Percentiles rank a stretch among this genome's conserved stretches.
Conservation (phyloP, 306 rosid genomes). For the Crataegus laevigata region DNA sequence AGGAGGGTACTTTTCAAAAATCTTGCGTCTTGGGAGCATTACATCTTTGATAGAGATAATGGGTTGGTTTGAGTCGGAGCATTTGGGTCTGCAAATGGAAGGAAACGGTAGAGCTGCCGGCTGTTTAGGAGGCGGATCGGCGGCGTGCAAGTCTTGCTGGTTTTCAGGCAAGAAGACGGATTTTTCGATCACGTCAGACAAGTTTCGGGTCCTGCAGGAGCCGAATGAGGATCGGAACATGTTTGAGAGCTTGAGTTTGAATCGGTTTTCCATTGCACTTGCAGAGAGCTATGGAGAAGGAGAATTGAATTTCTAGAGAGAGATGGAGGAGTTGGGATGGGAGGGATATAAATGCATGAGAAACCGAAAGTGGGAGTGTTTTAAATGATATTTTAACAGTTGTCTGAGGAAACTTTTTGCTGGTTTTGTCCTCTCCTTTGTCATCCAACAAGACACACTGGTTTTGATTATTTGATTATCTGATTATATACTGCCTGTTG, state of each 20-base stretch:
- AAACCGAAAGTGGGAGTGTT: slow-evolving; percentile 18
- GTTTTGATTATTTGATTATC: neutral
- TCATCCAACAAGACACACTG: neutral
- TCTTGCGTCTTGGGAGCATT: slow-evolving; percentile 37
- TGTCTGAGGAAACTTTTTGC: slow-evolving; percentile 23
- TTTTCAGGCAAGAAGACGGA: slow-evolving; percentile 38
- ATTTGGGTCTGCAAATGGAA: slow-evolving; percentile 38
- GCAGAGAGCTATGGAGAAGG: slow-evolving; percentile 1
- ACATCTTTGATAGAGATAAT: slow-evolving; percentile 29
- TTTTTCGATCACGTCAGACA: slow-evolving; percentile 56
- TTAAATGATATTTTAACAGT: slow-evolving; percentile 12
- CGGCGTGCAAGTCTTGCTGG: neutral
- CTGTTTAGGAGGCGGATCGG: neutral
- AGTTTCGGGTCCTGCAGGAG: slow-evolving; percentile 61
- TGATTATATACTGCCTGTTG: neutral
- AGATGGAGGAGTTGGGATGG: neutral
- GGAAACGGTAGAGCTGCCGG: slow-evolving; percentile 27
- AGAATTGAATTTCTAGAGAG: neutral
- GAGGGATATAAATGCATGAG: slow-evolving; percentile 39
- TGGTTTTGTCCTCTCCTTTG: slow-evolving; percentile 31
- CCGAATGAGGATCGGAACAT: slow-evolving; percentile 76
- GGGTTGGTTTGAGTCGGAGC: slow-evolving; percentile 11
- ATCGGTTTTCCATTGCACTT: slow-evolving; percentile 54
- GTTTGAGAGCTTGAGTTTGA: slow-evolving; percentile 68
- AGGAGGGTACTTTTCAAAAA: slow-evolving; percentile 38